Percentiles rank a stretch among this genome's conserved stretches.
Evolutionary conservation across 257 asterid genomes (phyloP).

Genomic region (Solanum etuberosum): DNA sequence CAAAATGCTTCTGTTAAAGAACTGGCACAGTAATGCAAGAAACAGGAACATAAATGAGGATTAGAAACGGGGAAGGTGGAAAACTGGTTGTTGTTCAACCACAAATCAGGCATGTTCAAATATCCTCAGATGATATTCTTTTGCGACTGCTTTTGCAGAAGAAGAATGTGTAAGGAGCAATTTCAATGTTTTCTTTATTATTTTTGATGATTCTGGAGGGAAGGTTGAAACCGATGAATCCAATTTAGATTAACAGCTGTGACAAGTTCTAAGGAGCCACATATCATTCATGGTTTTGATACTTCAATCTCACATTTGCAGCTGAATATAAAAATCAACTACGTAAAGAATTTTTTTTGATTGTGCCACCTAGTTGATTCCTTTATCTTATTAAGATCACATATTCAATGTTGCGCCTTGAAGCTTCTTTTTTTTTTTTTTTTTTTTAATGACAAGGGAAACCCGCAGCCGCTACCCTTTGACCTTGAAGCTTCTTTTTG

Average conservation of each 20-base stretch:
- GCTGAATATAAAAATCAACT: neutral
- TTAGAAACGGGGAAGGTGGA: neutral
- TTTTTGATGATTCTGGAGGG: neutral
- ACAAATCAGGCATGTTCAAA: neutral
- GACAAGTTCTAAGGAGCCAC: neutral
- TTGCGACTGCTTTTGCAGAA: neutral
- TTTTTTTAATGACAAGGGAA: no score
- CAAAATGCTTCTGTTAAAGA: slow-evolving; percentile 62
- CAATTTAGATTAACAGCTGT: neutral
- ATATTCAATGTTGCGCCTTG: neutral
- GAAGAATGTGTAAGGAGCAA: neutral
- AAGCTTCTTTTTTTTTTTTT: no score
- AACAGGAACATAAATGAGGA: slow-evolving; percentile 11
- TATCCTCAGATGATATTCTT: neutral
- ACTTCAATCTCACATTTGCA: neutral
- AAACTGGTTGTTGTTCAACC: neutral
- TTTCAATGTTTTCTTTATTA: neutral
- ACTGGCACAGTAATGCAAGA: slow-evolving; percentile 24
- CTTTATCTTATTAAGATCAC: neutral
- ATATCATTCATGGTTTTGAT: neutral
- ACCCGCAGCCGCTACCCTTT: no score
- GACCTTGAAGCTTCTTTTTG: neutral
- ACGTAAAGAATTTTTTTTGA: neutral
- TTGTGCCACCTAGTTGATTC: neutral
- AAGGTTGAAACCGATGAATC: neutral